Conservation (phyloP, 805 yeast species). For the Ogataea saltuana region DNA sequence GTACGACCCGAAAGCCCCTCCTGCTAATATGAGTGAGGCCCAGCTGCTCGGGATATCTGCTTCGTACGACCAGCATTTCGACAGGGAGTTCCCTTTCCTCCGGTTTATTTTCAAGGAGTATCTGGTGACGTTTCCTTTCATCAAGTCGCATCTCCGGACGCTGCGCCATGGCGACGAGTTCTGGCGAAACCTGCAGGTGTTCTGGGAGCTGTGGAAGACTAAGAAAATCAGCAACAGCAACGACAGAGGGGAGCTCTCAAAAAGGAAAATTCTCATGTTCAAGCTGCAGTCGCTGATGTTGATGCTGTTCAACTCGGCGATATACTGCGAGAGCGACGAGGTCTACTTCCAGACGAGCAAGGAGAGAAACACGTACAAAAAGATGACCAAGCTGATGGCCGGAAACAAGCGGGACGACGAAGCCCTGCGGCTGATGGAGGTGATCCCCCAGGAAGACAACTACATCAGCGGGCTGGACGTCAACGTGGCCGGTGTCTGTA, state of each 20-base stretch:
- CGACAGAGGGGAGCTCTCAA: conserved; percentile 75
- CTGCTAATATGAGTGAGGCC: conserved; percentile 19
- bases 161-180: conserved; percentile 39
- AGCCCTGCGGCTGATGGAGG: conserved; percentile 32
- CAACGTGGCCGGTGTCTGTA: conserved; percentile 68
- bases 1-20: conserved; percentile 42
- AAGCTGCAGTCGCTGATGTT: conserved; percentile 65
- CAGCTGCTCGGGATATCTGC: conserved; percentile 22
- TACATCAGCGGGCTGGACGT: conserved; percentile 59
- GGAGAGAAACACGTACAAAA: conserved; percentile 41
- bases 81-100: conserved; percentile 61
- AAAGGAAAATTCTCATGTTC: conserved; percentile 60
- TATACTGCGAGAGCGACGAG: conserved; percentile 60
- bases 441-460: conserved; percentile 40
- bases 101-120: conserved; percentile 65
- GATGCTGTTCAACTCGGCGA: conserved; percentile 72
- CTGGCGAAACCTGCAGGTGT: conserved; percentile 84
- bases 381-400: conserved; percentile 35
- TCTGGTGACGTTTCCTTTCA: conserved; percentile 73
- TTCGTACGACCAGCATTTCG: conserved; percentile 24
- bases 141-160: conserved; percentile 47
- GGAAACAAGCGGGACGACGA: conserved; percentile 19
- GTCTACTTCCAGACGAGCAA: conserved; percentile 44
- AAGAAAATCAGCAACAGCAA: conserved; percentile 70
- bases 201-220: conserved; percentile 74